phyloP scores from a whole-genome alignment of 768 basidiomycete genomes.

The Tylopilus plumbeoviolaceoides region DNA sequence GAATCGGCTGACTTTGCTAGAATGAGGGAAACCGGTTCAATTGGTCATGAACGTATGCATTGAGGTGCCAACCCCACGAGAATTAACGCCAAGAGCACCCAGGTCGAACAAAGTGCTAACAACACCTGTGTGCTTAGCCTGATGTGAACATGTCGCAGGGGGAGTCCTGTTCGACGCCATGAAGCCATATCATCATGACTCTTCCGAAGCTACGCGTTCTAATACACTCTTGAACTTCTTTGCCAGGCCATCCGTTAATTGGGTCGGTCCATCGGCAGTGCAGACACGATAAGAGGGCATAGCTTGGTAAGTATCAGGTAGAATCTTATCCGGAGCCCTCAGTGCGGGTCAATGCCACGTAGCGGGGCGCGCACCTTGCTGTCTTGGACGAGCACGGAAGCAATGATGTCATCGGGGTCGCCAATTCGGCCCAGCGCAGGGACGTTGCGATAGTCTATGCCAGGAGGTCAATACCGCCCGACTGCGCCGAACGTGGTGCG shows the following conservation, averaged over 20 bases:
- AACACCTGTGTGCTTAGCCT: too few relatives aligned
- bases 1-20: too few relatives aligned
- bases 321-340: conserved; percentile 41
- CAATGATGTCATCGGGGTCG: conserved; percentile 82
- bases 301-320: conserved; percentile 69
- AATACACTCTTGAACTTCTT: conserved; percentile 41
- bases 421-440: conserved; percentile 74
- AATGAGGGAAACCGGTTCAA: too few relatives aligned
- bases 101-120: too few relatives aligned
- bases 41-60: too few relatives aligned
- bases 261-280: conserved; percentile 66
- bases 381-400: conserved; percentile 65
- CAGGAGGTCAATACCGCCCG: not conserved
- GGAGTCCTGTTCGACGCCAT: too few relatives aligned
- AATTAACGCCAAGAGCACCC: too few relatives aligned
- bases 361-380: conserved; percentile 46
- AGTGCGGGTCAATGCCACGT: not conserved
- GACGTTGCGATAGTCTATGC: conserved; percentile 59
- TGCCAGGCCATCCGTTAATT: conserved; percentile 65
- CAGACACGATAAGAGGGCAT: conserved; percentile 85
- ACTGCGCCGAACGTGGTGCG: conserved; percentile 3
- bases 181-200: conserved; percentile 18
- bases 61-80: too few relatives aligned
- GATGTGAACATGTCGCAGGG: too few relatives aligned
- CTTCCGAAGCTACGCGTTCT: conserved; percentile 29